Base-by-base conservation (phyloP, 257 asterid genomes). In the Przewalskia tangutica region DNA sequence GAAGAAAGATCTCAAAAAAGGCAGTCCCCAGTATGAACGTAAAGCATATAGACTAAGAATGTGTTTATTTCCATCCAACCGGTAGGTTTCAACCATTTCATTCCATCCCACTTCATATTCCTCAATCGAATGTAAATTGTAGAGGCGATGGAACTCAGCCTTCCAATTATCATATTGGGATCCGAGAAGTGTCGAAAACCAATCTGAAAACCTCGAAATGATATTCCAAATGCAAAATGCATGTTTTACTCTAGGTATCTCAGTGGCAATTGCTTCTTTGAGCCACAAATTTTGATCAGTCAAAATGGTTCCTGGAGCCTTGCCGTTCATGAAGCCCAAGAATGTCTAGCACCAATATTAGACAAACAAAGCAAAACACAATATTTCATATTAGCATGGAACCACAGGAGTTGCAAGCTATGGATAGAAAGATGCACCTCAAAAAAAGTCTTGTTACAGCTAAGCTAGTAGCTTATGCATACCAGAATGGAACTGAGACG, bases 181-280 rank as follows among this genome's bases (percentile, higher is more conserved):
- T 70, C 99, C 98, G 66, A 96, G 84, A 40, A 93, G 89, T 54
- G 99, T 92, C 82, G 90, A 93, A 86, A 96, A 94, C 99, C 99
- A 96, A 42, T 98, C 94, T 1, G 98, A 97, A 80, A 96, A 94
- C 86, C 92, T 96, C 3, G 95, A 91, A 82, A 91, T 94, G 48
- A 94, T 96, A 84, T 90, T 93, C 99, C 98, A 93, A 85, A 96
- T 93, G 86, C 99, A 96, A 81, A 96, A 96, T 62, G 98, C 99
- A 82, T 96, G 98, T 88, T 92, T 96, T 56, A 94, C 88, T 80
- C 91, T 85, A 17, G 98, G 97, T 92, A 96, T 85, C 90, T 92
- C 98, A 87, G 89, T 84, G 77, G 89, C 97, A 40, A 96, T 89
- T 20, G 99, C 98, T 85, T 96, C 98, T 87, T 96, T 96, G 84